These are phyloP conservation scores for Halophytophthora batemanensis DNA, from an alignment of 352 stramenopile genomes.

Conservation along the genomic window DNA sequence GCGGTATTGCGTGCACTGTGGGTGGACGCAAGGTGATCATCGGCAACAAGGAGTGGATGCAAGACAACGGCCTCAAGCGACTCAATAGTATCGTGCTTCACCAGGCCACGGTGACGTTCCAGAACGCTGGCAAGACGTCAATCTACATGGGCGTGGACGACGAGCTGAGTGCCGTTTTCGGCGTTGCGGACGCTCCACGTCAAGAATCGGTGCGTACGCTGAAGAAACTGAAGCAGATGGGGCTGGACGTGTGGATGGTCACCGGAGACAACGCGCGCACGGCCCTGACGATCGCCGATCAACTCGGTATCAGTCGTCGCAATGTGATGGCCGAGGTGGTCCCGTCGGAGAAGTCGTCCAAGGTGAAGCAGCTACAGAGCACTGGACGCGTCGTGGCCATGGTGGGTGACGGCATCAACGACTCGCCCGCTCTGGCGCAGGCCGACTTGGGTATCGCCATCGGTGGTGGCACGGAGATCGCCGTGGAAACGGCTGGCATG, in stretches of 20 bases:
- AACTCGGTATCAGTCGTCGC: constrained; percentile 91
- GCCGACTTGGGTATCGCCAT: constrained; percentile 97
- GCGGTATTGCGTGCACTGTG: constrained; percentile 80
- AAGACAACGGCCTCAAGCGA: constrained; percentile 69
- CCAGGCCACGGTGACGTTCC: constrained; percentile 74
- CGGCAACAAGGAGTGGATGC: constrained; percentile 91
- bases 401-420: constrained; percentile 98
- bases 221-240: constrained; percentile 88
- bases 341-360: constrained; percentile 93
- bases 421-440: constrained; percentile 96
- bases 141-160: constrained; percentile 93
- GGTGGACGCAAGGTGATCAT: constrained; percentile 82
- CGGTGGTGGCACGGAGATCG: constrained; percentile 95
- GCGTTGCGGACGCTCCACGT: constrained; percentile 85
- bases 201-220: constrained; percentile 90
- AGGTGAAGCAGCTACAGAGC: constrained; percentile 91
- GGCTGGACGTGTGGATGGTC: constrained; percentile 97
- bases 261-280: constrained; percentile 98
- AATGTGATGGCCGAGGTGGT: constrained; percentile 96
- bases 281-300: constrained; percentile 90
- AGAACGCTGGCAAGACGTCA: constrained; percentile 92
- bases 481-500: constrained; percentile 96
- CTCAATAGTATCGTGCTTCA: constrained; percentile 69
- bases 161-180: constrained; percentile 76
- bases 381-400: constrained; percentile 91